Evolutionary conservation across 306 rosid species (phyloP).

Genomic region (Rosa rugosa): DNA sequence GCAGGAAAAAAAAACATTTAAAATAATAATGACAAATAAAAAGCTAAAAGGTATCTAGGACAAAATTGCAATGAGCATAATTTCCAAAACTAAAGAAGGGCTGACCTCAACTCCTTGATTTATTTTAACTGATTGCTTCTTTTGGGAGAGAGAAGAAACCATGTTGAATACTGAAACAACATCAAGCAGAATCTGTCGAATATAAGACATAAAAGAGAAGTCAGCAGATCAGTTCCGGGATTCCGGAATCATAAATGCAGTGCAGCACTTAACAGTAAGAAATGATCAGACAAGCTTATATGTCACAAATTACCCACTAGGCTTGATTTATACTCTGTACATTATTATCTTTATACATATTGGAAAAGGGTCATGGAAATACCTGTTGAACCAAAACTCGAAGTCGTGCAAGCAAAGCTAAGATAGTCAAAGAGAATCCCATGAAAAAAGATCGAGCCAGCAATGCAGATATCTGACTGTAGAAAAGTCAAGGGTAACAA

Average conservation of each 20-base stretch:
- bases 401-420: slow-evolving; percentile 83
- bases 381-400: slow-evolving; percentile 85
- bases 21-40: neutral
- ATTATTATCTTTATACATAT: neutral
- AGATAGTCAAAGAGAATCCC: slow-evolving; percentile 63
- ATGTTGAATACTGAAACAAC: slow-evolving; percentile 68
- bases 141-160: slow-evolving; percentile 68
- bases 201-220: slow-evolving; percentile 5
- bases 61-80: neutral
- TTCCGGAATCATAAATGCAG: neutral
- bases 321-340: neutral
- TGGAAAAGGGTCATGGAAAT: slow-evolving; percentile 24
- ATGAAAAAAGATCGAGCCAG: slow-evolving; percentile 76
- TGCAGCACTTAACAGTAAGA: neutral
- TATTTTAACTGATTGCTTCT: slow-evolving; percentile 65
- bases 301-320: neutral
- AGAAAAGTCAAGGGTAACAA: slow-evolving; percentile 53
- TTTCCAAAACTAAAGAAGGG: slow-evolving; percentile 14
- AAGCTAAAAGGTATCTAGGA: slow-evolving; percentile 3
- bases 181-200: slow-evolving; percentile 70
- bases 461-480: slow-evolving; percentile 70
- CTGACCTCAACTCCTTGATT: slow-evolving; percentile 69
- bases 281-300: neutral
- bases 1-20: slow-evolving; percentile 6
- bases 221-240: neutral